These are phyloP conservation scores for Silene uniflora DNA, from an alignment of 148 eudicot species.

Conservation along the genomic window DNA sequence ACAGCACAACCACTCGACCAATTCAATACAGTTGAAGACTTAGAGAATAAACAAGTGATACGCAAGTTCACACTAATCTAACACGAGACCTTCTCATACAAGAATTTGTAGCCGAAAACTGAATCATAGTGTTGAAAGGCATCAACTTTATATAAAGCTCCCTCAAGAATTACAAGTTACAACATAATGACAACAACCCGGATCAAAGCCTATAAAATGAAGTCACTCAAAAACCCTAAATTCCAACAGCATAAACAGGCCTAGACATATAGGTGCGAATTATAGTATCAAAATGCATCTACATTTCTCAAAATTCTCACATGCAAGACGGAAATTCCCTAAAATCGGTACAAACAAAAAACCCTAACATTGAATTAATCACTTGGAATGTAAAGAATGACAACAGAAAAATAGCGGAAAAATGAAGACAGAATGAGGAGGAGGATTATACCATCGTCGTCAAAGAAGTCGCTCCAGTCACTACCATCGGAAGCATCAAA, in stretches of 20 bases:
- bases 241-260: background rate
- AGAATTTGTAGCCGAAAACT: background rate
- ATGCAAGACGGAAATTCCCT: constrained; percentile 15
- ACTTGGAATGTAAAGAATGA: background rate
- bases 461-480: constrained; percentile 33
- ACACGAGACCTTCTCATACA: background rate
- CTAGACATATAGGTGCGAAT: background rate
- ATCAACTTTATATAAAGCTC: too few species aligned
- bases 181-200: background rate
- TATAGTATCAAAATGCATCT: constrained; percentile 6
- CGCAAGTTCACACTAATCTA: too few species aligned
- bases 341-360: too few species aligned
- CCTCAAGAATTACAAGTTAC: background rate
- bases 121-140: too few species aligned
- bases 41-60: too few species aligned
- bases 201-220: background rate
- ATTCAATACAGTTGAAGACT: too few species aligned
- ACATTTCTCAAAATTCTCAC: constrained; percentile 13
- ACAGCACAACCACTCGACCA: background rate
- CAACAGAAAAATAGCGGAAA: background rate
- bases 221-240: background rate
- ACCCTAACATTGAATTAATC: too few species aligned
- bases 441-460: constrained; percentile 30
- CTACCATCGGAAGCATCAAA: constrained; percentile 31
- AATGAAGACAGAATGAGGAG: background rate